phyloP scores from a whole-genome alignment of 148 eudicot species.

The Spergularia bocconei region DNA sequence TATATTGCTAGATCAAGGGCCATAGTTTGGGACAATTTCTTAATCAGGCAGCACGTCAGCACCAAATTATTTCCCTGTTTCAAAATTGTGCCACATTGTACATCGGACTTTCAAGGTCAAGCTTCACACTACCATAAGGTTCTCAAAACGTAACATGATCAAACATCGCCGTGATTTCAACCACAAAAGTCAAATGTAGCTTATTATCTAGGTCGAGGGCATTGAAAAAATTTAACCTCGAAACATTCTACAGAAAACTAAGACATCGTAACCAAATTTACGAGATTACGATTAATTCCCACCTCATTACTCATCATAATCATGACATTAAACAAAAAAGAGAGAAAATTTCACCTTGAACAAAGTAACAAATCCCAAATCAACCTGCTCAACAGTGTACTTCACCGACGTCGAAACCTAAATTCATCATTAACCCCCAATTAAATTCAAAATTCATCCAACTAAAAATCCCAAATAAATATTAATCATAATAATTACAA shows the following conservation, averaged over 20 bases:
- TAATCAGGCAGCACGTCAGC: background rate
- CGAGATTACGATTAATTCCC: background rate
- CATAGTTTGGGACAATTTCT: background rate
- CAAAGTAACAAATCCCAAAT: constrained; percentile 58
- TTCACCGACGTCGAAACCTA: constrained; percentile 63
- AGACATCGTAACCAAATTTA: background rate
- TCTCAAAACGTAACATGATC: background rate
- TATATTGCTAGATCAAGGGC: background rate
- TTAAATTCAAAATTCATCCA: background rate
- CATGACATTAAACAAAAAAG: background rate
- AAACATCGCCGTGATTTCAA: background rate
- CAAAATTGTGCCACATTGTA: background rate
- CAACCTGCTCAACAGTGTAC: constrained; percentile 61
- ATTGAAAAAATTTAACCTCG: background rate
- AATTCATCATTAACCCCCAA: constrained; percentile 5
- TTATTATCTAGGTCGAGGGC: background rate
- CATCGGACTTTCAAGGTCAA: background rate
- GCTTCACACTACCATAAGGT: background rate
- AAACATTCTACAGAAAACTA: background rate
- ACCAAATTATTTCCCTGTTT: background rate
- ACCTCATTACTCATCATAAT: background rate
- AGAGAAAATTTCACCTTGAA: constrained; percentile 51
- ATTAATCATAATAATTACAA: background rate
- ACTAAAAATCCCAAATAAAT: background rate
- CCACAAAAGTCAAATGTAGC: background rate